Evolutionary conservation across 2,329 filamentous ascomycete species (phyloP).

Genomic region (Alternaria tenuissima): DNA sequence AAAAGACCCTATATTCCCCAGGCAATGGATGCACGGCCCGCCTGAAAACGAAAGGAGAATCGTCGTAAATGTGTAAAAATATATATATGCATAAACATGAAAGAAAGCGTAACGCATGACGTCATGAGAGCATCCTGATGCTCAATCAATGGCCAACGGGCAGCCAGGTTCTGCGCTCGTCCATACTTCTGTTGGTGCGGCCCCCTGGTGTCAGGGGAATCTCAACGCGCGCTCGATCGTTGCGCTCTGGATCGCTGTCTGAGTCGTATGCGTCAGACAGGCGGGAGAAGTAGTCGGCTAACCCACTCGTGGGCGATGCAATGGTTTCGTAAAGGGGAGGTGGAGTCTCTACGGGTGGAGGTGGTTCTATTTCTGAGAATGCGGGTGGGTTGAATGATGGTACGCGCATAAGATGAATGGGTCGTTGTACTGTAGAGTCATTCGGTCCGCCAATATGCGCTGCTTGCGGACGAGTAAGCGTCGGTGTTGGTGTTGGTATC

Average conservation of each 20-base stretch:
- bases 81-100: conserved; percentile 24
- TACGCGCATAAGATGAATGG: conserved; percentile 82
- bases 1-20: neutral
- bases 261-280: conserved; percentile 72
- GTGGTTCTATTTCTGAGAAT: conserved; percentile 82
- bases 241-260: conserved; percentile 62
- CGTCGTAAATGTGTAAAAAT: conserved; percentile 11
- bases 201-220: conserved; percentile 70
- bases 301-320: conserved; percentile 72
- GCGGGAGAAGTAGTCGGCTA: conserved; percentile 88
- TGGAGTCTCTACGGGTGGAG: conserved; percentile 77
- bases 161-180: conserved; percentile 66
- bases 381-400: conserved; percentile 89
- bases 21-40: conserved; percentile 6
- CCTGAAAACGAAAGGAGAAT: conserved; percentile 3
- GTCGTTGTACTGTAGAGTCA: conserved; percentile 64
- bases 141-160: conserved; percentile 50
- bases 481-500: conserved; percentile 28
- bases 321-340: conserved; percentile 86
- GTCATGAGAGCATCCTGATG: conserved; percentile 35
- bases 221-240: conserved; percentile 57
- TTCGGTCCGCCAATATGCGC: conserved; percentile 57
- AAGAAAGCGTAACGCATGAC: conserved; percentile 24
- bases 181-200: conserved; percentile 69
- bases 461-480: conserved; percentile 61